phyloP scores from a whole-genome alignment of 257 asterid species.

The Henckelia pumila region DNA sequence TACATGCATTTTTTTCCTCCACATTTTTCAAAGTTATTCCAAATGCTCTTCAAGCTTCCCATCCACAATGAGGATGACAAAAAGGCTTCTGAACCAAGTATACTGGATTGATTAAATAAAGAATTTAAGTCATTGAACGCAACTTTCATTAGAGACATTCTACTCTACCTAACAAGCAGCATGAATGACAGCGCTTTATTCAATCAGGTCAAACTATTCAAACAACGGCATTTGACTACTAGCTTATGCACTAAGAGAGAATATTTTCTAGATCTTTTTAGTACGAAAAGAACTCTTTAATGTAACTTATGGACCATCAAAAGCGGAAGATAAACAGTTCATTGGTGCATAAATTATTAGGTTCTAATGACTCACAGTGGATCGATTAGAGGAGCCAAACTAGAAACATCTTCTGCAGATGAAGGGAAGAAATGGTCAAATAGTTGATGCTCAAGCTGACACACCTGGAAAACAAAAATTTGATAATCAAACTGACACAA shows the following conservation, averaged over 20 bases:
- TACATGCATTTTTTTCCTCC: constrained; percentile 11
- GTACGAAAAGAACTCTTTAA: constrained; percentile 8
- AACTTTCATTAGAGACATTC: not conserved
- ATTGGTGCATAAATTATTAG: constrained; percentile 16
- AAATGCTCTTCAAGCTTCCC: too few relatives aligned
- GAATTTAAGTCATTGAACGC: constrained; percentile 5
- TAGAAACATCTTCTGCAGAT: constrained; percentile 89
- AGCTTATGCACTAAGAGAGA: constrained; percentile 13
- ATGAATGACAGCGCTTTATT: not conserved
- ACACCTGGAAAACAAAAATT: constrained; percentile 76
- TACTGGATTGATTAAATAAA: not conserved
- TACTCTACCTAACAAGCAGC: constrained; percentile 7
- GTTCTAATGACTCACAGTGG: constrained; percentile 69
- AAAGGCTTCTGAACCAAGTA: constrained; percentile 17
- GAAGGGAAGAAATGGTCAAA: constrained; percentile 93
- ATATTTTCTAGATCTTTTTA: constrained; percentile 19
- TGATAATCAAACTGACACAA: constrained; percentile 91
- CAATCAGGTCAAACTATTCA: constrained; percentile 9
- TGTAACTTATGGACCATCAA: constrained; percentile 14
- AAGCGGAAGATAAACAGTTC: constrained; percentile 5
- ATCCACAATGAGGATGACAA: not conserved
- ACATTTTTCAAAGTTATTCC: not conserved
- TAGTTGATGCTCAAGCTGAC: constrained; percentile 93
- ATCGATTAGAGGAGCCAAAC: constrained; percentile 90
- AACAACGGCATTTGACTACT: not conserved